Base-by-base conservation (phyloP, 768 basidiomycete genomes). In the Mycena capillaripes region DNA sequence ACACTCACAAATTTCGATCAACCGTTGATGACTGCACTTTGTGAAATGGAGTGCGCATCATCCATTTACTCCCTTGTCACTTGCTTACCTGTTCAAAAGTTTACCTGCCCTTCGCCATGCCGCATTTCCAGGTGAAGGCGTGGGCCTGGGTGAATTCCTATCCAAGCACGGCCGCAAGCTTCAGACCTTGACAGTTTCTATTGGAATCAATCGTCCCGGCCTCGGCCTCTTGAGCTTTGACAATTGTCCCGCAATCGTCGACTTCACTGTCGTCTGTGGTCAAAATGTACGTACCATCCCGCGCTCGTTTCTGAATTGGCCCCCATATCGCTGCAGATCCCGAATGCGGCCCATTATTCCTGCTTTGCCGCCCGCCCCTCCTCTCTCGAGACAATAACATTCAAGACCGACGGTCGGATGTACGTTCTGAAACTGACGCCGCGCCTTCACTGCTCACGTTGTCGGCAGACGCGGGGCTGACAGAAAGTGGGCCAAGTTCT, bases 121-220 rank as follows among this genome's bases (percentile, higher is more conserved):
- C 21, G 17, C 17, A 11, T 60, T 71, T 32, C 38, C 29, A 3
- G 32, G 5, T 21, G 34, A 50, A 1, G 32, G 48, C 29, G 19
- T 12, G 23, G 56, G 30, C 8, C 16, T 60, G 4, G 40, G 8
- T 16, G 17, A 16, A 25, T 73, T 73, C 42, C 40, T 73, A 11
- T 17, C 21, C 10, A 73, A 69, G 27, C 72, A 73, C 11, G 72
- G 72, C 30, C 44, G 29, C 50, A 69, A 70, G 64, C 56, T 73
- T 40, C 58, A 17, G 19, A 60, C 52, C 9, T 52, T 59, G 46
- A 55, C 40, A 9, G 52, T 60, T 10, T 21, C 19, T 10, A 2
- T 50, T 23, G 16, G 17, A 40, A 59, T n/a, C 9, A 29, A 6
- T 32, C 27, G n/a, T n/a, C n/a, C n/a, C n/a, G n/a, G n/a, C n/a